These are phyloP conservation scores for Phialemonium atrogriseum DNA, from an alignment of 2,329 filamentous ascomycete genomes.

Conservation along the genomic window DNA sequence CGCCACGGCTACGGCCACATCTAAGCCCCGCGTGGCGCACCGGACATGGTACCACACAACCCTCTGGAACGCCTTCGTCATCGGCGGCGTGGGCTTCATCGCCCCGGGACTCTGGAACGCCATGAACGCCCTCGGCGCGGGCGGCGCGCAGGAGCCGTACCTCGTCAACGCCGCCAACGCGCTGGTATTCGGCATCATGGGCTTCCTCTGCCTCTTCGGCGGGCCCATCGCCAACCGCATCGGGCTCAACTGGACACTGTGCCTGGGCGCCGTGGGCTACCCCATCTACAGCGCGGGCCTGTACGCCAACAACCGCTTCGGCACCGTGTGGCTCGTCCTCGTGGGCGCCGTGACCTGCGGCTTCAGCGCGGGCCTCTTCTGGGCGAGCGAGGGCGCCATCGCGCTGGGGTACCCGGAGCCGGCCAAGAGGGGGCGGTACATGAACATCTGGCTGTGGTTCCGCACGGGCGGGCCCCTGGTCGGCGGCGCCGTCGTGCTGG, in stretches of 20 bases:
- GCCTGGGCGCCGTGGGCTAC: conserved; percentile 43
- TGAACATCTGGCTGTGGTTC: conserved; percentile 61
- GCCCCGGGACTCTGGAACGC: conserved; percentile 66
- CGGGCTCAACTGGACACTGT: conserved; percentile 1
- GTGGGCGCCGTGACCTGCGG: conserved; percentile 62
- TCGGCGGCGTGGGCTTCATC: conserved; percentile 62
- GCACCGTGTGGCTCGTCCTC: conserved; percentile 59
- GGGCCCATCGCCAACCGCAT: conserved; percentile 24
- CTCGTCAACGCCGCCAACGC: conserved; percentile 65
- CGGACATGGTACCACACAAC: conserved; percentile 61
- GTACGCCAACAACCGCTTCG: conserved; percentile 65
- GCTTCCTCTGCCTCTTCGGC: conserved; percentile 4
- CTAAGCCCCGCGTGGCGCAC: too few relatives aligned
- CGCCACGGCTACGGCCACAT: too few relatives aligned
- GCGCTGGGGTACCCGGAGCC: conserved; percentile 66
- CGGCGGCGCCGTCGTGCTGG: conserved; percentile 11
- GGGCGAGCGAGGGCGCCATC: conserved; percentile 68
- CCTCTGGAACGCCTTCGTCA: conserved; percentile 63
- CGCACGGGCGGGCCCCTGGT: conserved; percentile 19
- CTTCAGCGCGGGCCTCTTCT: conserved; percentile 65
- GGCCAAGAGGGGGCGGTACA: conserved; percentile 54
- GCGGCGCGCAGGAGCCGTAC: conserved; percentile 55
- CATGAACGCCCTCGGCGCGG: conserved; percentile 66
- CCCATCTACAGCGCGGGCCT: conserved; percentile 63
- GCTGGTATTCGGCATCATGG: conserved; percentile 61